Evolutionary conservation across 495 filamentous ascomycete genomes (phyloP).

Genomic region (Saxophila tyrrhenica): DNA sequence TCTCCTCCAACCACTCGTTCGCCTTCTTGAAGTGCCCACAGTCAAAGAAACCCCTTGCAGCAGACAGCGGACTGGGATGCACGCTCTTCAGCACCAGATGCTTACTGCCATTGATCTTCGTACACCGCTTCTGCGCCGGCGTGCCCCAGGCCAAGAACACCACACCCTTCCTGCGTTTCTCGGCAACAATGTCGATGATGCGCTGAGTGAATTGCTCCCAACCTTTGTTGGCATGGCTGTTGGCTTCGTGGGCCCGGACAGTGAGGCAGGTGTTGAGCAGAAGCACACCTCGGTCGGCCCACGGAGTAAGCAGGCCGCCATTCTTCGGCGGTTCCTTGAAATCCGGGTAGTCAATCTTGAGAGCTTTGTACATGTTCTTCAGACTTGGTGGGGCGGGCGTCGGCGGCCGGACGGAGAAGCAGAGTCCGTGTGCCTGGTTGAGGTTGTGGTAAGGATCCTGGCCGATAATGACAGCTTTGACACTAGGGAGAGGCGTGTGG

Average conservation of each 20-base stretch:
- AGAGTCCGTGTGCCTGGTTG: slow-evolving; percentile 92
- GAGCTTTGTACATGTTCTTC: slow-evolving; percentile 77
- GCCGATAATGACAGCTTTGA: slow-evolving; percentile 83
- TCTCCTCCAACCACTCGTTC: slow-evolving; percentile 72
- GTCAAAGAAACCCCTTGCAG: slow-evolving; percentile 58
- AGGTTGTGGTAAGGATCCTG: slow-evolving; percentile 95
- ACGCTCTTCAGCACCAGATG: slow-evolving; percentile 75
- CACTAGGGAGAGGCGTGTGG: slow-evolving; percentile 73
- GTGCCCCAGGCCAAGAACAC: slow-evolving; percentile 92
- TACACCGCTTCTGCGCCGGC: slow-evolving; percentile 63
- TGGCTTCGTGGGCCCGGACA: slow-evolving; percentile 75
- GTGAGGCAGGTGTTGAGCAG: slow-evolving; percentile 89
- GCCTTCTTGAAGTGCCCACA: slow-evolving; percentile 79
- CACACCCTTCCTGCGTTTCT: slow-evolving; percentile 61
- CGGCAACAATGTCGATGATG: slow-evolving; percentile 74
- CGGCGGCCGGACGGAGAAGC: slow-evolving; percentile 85
- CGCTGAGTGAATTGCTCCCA: slow-evolving; percentile 91
- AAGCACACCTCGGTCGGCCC: slow-evolving; percentile 85
- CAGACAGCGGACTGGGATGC: slow-evolving; percentile 86
- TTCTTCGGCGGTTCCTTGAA: slow-evolving; percentile 66
- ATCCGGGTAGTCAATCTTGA: slow-evolving; percentile 73
- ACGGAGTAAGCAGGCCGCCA: slow-evolving; percentile 73
- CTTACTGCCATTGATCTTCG: slow-evolving; percentile 52
- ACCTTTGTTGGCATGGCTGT: slow-evolving; percentile 67
- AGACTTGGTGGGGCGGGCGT: slow-evolving; percentile 79